Conservation (phyloP, 495 filamentous ascomycete genomes). For the Jackrogersella minutella region DNA sequence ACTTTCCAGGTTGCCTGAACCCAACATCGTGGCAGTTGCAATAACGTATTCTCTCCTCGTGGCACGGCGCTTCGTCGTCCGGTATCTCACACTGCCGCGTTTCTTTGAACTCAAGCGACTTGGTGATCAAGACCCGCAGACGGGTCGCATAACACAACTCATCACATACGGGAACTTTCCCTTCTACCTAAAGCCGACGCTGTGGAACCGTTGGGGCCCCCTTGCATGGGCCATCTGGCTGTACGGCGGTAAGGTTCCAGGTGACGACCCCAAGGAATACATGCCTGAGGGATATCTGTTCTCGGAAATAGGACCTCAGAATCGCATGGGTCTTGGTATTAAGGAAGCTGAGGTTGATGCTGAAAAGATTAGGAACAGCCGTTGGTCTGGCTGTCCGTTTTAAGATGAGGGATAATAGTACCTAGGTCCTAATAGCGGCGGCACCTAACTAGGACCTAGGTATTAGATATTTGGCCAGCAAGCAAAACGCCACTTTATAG, state of each 20-base stretch:
- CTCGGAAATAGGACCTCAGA: conserved; percentile 64
- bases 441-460: no score
- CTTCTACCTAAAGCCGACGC: conserved; percentile 67
- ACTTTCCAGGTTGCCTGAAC: conserved; percentile 42
- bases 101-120: conserved; percentile 54
- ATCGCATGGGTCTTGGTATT: conserved; percentile 63
- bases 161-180: conserved; percentile 63
- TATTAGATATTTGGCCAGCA: no score
- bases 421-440: no score
- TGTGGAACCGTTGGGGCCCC: conserved; percentile 69
- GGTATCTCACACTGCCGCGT: conserved; percentile 65
- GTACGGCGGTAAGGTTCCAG: conserved; percentile 66
- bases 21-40: conserved; percentile 30
- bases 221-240: conserved; percentile 61
- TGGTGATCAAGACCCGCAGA: conserved; percentile 56
- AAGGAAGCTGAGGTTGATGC: conserved; percentile 53
- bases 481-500: no score
- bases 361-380: conserved; percentile 21
- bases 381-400: conserved; percentile 39
- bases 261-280: conserved; percentile 64
- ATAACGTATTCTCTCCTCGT: conserved; percentile 48
- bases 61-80: conserved; percentile 61
- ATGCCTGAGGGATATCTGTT: conserved; percentile 66
- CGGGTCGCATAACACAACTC: conserved; percentile 46
- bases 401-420: not conserved